Base-by-base conservation (phyloP, 1,139 yeast genomes). In the Magnusiomyces fungicola region DNA sequence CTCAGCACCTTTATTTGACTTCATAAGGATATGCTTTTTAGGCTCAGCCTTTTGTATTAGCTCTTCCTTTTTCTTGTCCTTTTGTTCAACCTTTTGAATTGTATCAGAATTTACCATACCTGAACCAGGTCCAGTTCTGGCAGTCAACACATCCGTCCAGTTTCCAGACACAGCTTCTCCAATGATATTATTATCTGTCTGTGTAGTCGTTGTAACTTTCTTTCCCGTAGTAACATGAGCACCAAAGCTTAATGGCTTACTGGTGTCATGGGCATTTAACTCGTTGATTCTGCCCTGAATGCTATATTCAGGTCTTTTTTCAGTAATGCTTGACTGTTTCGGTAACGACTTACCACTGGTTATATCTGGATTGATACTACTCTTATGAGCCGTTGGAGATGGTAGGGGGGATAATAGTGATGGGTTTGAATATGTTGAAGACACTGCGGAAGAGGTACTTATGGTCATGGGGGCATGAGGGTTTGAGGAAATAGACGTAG, bases 191-290 rank as follows among this genome's bases (percentile, higher is more conserved):
- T 19, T 21, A 21, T 37, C 27, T 9, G 3, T 19, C 22, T 3
- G 41, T n/a, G 27, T 14, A 37, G 39, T 10, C n/a, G n/a, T n/a
- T 9, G 3, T 3, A 21, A 2, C 3, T 19, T 37, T 18, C 6
- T 6, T 18, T 36, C 6, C 10, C 19, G 40, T 37, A 14, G 21
- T 25, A 16, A 30, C 24, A 47, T 56, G 59, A 47, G 50, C 53
- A 6, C 59, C 59, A 47, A 56, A 56, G 38, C 48, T 47, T 25
- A 55, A 50, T 27, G 58, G 46, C 30, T 42, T 25, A 30, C 21
- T 14, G n/a, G 40, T 38, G 18, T 47, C 43, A 32, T 42, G 39
- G 12, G 40, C 14, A 10, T 38, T 37, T 4, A 50, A 42, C 42
- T 50, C 46, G 37, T 50, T 50, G 33, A 50, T 50, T 24, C 45